Percentiles rank a stretch among this genome's conserved stretches.
These are phyloP conservation scores for Termitomyces sp. DNA, from an alignment of 768 basidiomycete species.

Conservation along the genomic window DNA sequence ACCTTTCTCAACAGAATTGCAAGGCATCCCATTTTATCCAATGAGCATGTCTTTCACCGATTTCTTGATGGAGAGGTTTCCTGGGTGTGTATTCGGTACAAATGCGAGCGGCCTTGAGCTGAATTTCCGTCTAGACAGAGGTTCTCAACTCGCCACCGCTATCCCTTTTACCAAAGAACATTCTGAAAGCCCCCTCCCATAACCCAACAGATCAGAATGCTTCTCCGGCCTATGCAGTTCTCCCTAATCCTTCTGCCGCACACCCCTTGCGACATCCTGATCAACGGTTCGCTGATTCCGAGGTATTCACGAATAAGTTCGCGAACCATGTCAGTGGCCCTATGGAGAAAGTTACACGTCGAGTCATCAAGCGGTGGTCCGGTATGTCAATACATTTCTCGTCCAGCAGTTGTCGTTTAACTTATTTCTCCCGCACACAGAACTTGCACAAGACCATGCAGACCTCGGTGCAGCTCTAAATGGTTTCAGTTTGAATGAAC, in stretches of 20 bases:
- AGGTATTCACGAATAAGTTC: constrained; percentile 94
- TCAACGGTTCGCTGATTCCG: constrained; percentile 93
- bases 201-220: constrained; percentile 81
- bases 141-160: constrained; percentile 90
- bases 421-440: constrained; percentile 30
- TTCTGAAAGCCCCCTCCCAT: constrained; percentile 91
- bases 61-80: constrained; percentile 95
- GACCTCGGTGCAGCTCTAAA: constrained; percentile 91
- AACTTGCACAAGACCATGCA: constrained; percentile 79
- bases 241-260: constrained; percentile 86
- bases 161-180: constrained; percentile 90
- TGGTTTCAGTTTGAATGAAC: constrained; percentile 89
- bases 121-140: constrained; percentile 54
- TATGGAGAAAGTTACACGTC: constrained; percentile 94
- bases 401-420: neutral
- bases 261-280: constrained; percentile 91
- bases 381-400: constrained; percentile 40
- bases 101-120: neutral
- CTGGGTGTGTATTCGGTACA: constrained; percentile 56
- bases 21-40: constrained; percentile 90
- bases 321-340: constrained; percentile 85
- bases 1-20: constrained; percentile 90
- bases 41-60: constrained; percentile 93
- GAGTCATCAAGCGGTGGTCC: constrained; percentile 92
- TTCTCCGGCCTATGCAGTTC: constrained; percentile 69